These are phyloP conservation scores for Termitomyces sp. DNA, from an alignment of 768 basidiomycete genomes.

Conservation along the genomic window DNA sequence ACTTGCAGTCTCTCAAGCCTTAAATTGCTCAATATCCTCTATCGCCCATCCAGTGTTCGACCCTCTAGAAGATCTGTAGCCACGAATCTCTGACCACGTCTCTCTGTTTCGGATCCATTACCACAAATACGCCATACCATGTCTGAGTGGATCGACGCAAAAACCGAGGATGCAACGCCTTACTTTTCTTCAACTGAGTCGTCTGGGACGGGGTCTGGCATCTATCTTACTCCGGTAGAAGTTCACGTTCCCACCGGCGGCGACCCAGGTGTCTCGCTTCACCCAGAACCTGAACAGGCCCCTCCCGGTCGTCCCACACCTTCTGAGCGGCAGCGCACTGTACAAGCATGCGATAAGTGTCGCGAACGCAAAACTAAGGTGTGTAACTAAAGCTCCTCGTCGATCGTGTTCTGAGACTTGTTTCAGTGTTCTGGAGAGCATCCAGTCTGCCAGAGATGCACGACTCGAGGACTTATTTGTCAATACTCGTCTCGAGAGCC, in stretches of 20 bases:
- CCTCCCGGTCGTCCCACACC: slow-evolving; percentile 17
- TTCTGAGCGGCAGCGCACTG: slow-evolving; percentile 38
- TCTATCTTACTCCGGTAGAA: slow-evolving; percentile 9
- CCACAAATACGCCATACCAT: slow-evolving; percentile 4
- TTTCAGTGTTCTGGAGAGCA: slow-evolving; percentile 55
- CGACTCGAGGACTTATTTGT: slow-evolving; percentile 46
- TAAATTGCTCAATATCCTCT: slow-evolving; percentile 11
- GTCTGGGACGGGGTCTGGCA: slow-evolving; percentile 7
- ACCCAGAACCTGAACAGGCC: slow-evolving; percentile 14
- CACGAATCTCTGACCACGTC: background rate
- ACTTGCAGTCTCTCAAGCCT: slow-evolving; percentile 8
- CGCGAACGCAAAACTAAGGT: slow-evolving; percentile 59
- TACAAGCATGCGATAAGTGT: slow-evolving; percentile 57
- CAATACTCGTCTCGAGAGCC: slow-evolving; percentile 42
- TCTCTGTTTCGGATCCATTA: slow-evolving; percentile 1
- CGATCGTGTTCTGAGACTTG: background rate
- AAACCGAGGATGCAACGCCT: slow-evolving; percentile 13
- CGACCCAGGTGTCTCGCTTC: slow-evolving; percentile 15
- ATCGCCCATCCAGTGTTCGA: slow-evolving; percentile 3
- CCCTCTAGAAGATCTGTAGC: background rate
- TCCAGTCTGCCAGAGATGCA: slow-evolving; percentile 51
- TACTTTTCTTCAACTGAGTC: slow-evolving; percentile 8
- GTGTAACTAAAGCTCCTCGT: slow-evolving; percentile 3
- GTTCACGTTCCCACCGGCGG: slow-evolving; percentile 4
- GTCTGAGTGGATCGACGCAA: slow-evolving; percentile 16